Base-by-base conservation (phyloP, 768 basidiomycete species). In the Leccinum incarnatum region DNA sequence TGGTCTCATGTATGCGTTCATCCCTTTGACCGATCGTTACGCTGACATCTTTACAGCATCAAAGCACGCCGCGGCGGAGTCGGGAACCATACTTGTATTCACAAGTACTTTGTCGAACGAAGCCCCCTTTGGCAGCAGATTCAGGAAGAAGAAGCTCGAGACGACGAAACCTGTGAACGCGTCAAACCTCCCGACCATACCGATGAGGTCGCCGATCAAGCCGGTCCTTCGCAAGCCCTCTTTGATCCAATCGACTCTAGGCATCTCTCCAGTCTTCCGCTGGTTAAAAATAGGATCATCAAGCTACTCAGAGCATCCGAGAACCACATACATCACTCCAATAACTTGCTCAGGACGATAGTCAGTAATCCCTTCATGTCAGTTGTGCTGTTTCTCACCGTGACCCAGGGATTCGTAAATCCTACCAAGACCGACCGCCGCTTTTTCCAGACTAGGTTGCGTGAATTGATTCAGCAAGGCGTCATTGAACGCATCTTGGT, bases 61-160 rank as follows among this genome's bases (percentile, higher is more conserved):
- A 93, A 93, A 74, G 85, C 87, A n/a, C 80, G 88, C 46, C 84
- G 85, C 49, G 86, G 86, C 10, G 90, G 91, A 17, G 80, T 90
- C 15, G 89, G 90, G 25, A 83, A 84, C 30, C 84, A 95, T 70
- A 83, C 89, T 59, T 85, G 83, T 68, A 84, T 96, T 48, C 93
- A 93, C 75, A 88, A 82, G 65, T 86, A 94, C 69, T 95, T 94
- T 70, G 90, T 87, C 66, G 86, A 91, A 51, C 79, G 82, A 37
- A 90, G 83, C 65, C 77, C 83, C 0, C 78, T 83, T n/a, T 93
- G 91, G 91, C 83, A 85, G 66, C 83, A 80, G 55, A 87, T 93
- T 56, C 83, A 84, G 12, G 82, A 85, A 17, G 91, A 91, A 73
- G 88, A 89, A 69, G 75, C 70, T 49, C 73, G 76, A 53, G 72